Conservation (phyloP, 352 stramenopile genomes). For the Globisporangium paroecandrum region DNA sequence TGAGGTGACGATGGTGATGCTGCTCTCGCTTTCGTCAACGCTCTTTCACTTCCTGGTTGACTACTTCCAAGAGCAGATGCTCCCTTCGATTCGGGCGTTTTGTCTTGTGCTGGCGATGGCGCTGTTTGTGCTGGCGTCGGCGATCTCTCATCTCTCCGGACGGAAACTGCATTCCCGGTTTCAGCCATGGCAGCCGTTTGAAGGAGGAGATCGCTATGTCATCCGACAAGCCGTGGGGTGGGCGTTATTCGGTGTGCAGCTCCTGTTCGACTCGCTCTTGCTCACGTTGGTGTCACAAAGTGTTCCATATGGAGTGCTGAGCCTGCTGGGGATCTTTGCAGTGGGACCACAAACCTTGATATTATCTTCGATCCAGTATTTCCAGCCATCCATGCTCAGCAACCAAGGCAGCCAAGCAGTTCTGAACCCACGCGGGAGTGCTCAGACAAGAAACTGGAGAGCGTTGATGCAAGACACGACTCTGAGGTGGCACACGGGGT, state of each 20-base stretch:
- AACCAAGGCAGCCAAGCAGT: not conserved
- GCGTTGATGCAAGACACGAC: constrained; percentile 20
- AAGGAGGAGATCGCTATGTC: constrained; percentile 41
- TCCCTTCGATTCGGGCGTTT: constrained; percentile 11
- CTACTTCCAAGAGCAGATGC: constrained; percentile 27
- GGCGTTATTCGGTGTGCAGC: constrained; percentile 45
- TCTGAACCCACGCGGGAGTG: not conserved
- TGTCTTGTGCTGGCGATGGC: constrained; percentile 25
- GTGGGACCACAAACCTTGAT: constrained; percentile 36
- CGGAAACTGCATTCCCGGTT: constrained; percentile 26
- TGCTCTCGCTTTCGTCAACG: constrained; percentile 37
- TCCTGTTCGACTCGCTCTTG: constrained; percentile 48
- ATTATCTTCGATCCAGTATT: constrained; percentile 37
- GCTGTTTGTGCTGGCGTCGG: constrained; percentile 29
- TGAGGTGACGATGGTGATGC: constrained; percentile 36
- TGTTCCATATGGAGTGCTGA: constrained; percentile 28
- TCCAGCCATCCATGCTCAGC: constrained; percentile 9
- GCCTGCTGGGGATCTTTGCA: constrained; percentile 29
- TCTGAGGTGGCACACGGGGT: constrained; percentile 26
- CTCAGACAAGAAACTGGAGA: constrained; percentile 16
- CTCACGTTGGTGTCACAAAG: constrained; percentile 26
- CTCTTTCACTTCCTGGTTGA: constrained; percentile 39
- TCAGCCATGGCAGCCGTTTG: constrained; percentile 44
- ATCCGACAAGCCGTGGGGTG: constrained; percentile 51
- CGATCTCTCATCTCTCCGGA: constrained; percentile 32